Base-by-base conservation (phyloP, 2,329 filamentous ascomycete genomes). In the Ceratocystis huliohia region DNA sequence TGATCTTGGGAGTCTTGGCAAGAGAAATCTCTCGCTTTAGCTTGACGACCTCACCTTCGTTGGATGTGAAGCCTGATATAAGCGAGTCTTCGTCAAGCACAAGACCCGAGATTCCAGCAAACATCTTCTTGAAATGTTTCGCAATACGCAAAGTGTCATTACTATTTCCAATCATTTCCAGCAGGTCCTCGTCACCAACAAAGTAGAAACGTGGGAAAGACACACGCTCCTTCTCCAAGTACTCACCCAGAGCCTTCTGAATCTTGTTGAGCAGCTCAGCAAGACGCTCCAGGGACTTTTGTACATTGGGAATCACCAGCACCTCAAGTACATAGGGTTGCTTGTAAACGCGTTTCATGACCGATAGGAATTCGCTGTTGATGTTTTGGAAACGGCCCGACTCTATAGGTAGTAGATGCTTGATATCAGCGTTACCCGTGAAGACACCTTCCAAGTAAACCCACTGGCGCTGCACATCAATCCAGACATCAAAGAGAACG, bases 61-160 rank as follows among this genome's bases (percentile, higher is more conserved):
- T 96, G 0, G 94, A 99, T 1, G 88, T 94, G 72, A 97, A 93
- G 5, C 91, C 93, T 30, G 88, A 87, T 69, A 99, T 97, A 69
- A 90, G 85, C 30, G 86, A 85, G 71, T 96, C 89, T 65, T 95
- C 89, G 65, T 97, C 91, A 80, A 96, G 93, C 53, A 92, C 80
- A 45, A 99, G 82, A 2, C 94, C 94, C 3, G 88, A 93, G 61
- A 99, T 81, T 69, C 94, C 94, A 69, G 95, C 94, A 80, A 99
- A 99, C 94, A 99, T 99, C 81, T 99, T 99, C 75, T 96, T 93
- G 80, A 99, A 91, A 78, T 99, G 95, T 75, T 99, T 99, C 50
- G 94, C 91, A 70, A 99, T 95, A 65, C 94, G 91, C 68, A 94
- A 79, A 8, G 93, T 96, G 73, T 99, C 94, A 73, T 96, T 96